phyloP scores from a whole-genome alignment of 345 rosid species.

The Acer negundo region DNA sequence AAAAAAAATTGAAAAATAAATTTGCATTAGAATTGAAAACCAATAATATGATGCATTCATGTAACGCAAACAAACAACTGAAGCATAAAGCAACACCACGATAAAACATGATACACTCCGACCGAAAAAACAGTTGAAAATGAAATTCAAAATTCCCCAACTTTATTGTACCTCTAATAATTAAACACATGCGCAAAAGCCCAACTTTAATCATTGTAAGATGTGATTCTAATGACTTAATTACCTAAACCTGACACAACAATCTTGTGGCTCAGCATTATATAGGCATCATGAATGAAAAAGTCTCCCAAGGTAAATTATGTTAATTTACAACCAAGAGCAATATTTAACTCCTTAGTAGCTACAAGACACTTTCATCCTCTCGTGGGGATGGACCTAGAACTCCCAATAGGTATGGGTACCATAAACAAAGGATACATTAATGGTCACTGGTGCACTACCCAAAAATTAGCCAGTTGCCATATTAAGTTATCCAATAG shows the following conservation, averaged over 20 bases:
- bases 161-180: neutral
- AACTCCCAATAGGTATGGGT: neutral
- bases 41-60: neutral
- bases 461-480: neutral
- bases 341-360: neutral
- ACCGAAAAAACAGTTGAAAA: neutral
- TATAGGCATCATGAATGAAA: too few species aligned
- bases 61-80: neutral
- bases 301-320: too few species aligned
- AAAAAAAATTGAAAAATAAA: conserved; percentile 13
- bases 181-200: neutral
- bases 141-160: neutral
- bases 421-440: neutral
- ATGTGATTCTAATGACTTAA: neutral
- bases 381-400: neutral
- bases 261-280: neutral
- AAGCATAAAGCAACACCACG: neutral
- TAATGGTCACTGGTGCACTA: neutral
- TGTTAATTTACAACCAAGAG: too few species aligned
- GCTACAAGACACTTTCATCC: neutral
- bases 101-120: neutral
- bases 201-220: too few species aligned
- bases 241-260: neutral
- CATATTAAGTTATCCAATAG: neutral
- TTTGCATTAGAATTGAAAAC: conserved; percentile 12